These are phyloP conservation scores for Tricholoma terreum DNA, from an alignment of 768 basidiomycete genomes.

Conservation along the genomic window DNA sequence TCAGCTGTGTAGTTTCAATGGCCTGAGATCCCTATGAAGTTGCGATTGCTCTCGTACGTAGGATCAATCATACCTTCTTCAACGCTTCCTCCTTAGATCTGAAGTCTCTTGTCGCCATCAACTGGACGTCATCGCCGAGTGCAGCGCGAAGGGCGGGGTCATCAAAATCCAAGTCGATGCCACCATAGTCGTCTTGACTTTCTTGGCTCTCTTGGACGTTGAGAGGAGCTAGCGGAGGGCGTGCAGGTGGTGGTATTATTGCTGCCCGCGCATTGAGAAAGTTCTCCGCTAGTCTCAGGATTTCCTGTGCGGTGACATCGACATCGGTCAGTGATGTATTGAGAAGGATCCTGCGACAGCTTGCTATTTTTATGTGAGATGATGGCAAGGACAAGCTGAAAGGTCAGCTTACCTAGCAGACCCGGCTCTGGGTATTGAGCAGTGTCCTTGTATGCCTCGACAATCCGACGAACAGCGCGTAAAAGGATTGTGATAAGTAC, in stretches of 20 bases:
- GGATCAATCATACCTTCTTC: conserved; percentile 40
- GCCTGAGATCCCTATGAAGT: conserved; percentile 7
- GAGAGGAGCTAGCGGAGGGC: conserved; percentile 22
- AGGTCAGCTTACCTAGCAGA: conserved; percentile 28
- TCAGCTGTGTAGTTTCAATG: conserved; percentile 10
- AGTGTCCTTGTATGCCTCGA: conserved; percentile 34
- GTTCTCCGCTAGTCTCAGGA: conserved; percentile 54
- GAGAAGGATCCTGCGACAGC: background rate
- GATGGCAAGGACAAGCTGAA: background rate
- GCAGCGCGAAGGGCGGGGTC: conserved; percentile 60
- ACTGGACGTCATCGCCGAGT: conserved; percentile 37
- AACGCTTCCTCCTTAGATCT: conserved; percentile 46
- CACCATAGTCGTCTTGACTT: conserved; percentile 74
- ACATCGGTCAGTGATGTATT: conserved; percentile 29
- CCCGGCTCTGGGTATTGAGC: conserved; percentile 59
- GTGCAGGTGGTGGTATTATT: conserved; percentile 45
- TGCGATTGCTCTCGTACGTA: background rate
- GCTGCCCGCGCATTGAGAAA: conserved; percentile 57
- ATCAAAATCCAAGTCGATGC: conserved; percentile 48
- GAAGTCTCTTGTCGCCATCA: conserved; percentile 22
- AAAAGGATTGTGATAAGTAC: background rate
- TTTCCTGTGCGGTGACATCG: conserved; percentile 46
- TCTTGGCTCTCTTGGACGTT: conserved; percentile 50
- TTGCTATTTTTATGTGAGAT: background rate
- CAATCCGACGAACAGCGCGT: conserved; percentile 46